These are phyloP conservation scores for Acacia concinna DNA, from an alignment of 331 rosid species.

Conservation along the genomic window DNA sequence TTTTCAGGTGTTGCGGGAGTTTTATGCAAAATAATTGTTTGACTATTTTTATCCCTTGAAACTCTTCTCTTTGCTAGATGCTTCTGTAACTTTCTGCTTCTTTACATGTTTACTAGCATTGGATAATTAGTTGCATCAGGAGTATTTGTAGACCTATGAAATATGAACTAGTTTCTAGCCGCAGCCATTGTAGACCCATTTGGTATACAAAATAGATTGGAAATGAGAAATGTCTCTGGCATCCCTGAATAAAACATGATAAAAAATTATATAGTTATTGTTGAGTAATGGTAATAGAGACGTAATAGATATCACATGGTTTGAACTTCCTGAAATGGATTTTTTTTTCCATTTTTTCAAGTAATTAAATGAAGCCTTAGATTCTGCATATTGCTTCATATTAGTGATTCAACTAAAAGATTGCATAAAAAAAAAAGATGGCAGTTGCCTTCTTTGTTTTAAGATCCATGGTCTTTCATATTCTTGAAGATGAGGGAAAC, in stretches of 20 bases:
- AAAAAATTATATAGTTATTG: neutral
- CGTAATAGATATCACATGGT: neutral
- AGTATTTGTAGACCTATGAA: neutral
- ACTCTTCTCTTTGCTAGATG: neutral
- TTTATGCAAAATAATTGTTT: neutral
- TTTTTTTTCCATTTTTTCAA: neutral
- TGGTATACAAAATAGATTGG: neutral
- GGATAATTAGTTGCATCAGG: constrained; percentile 6
- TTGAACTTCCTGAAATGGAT: neutral
- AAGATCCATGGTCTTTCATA: neutral
- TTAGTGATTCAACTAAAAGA: neutral
- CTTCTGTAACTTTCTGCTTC: neutral
- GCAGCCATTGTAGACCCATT: neutral
- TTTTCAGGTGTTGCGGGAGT: constrained; percentile 46
- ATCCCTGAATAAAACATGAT: neutral
- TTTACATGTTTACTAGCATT: neutral
- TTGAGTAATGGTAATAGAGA: neutral
- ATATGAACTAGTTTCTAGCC: neutral
- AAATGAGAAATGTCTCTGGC: no score
- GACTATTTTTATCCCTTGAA: neutral
- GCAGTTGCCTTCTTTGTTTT: constrained; percentile 1
- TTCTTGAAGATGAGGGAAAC: constrained; percentile 4
- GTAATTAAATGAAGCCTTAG: neutral
- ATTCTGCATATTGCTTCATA: neutral
- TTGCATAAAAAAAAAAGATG: neutral